Base-by-base conservation (phyloP, 441 rosid species). In the Corymbia citriodora region DNA sequence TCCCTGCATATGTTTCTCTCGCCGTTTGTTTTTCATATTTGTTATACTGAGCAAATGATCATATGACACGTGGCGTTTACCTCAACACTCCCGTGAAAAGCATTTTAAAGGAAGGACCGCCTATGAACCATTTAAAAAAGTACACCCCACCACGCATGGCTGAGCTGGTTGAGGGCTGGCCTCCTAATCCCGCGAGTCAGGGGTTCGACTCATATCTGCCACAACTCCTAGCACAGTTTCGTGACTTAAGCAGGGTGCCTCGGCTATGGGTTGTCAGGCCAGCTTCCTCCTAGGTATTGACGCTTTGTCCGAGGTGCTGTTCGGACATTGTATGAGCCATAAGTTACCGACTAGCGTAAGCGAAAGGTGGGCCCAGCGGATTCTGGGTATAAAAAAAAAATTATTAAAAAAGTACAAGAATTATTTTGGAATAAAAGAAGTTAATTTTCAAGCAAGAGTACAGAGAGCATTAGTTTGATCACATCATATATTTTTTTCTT, bases 61-160 rank as follows among this genome's bases (percentile, higher is more conserved):
- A 40, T 40, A 40, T 40, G 45, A 40, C 45, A 40, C 45, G 45
- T 40, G 45, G 36, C 72, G 72, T 68, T 68, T 68, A 31, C 40
- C 23, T 31, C 40, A 31, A 16, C 23, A 0, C 21, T 68, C 72
- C 72, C n/a, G 33, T n/a, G 36, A 68, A 0, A 68, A 0, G 40
- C 36, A 31, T 15, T 31, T 68, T 68, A 4, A 68, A 4, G 40
- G 21, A n/a, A n/a, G 74, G 74, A 31, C 40, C 0, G 0, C 18
- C 6, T 4, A 33, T 31, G 10, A n/a, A 68, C 21, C 11, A 31
- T 16, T 0, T 31, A 4, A 68, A 3, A 68, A 31, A 8, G 79
- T 17, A 68, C 11, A 4, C 33, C 33, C 33, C 33, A 33, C 33
- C 33, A 33, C 33, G 33, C 33, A 33, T 33, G 33, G 33, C 33